Evolutionary conservation across 208 protist species (phyloP).

Genomic region (Leishmania tarentolae): DNA sequence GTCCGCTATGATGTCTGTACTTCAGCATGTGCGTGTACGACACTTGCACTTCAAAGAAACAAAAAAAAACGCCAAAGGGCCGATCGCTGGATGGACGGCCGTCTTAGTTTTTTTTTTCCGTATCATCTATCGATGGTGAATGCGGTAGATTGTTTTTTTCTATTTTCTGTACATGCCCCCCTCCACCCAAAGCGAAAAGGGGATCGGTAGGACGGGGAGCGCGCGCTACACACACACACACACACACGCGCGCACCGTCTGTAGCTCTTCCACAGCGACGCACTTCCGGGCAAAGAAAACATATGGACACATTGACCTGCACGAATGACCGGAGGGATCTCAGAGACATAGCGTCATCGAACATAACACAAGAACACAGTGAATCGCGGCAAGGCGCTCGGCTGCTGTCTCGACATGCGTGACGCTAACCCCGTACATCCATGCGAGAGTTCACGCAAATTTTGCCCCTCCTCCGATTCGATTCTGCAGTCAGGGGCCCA

Average conservation of each 20-base stretch:
- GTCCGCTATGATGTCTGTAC: not conserved
- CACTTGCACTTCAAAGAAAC: not conserved
- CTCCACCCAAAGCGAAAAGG: not conserved
- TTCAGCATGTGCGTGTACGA: not conserved
- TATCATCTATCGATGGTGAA: not conserved
- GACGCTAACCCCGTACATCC: not conserved
- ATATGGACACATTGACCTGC: not conserved
- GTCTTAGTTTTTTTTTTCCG: not conserved
- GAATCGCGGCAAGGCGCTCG: not conserved
- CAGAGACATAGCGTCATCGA: not conserved
- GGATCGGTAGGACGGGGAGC: not conserved
- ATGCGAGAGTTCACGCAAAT: not conserved
- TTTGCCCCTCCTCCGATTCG: not conserved
- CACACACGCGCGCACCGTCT: no score
- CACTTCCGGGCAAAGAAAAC: not conserved
- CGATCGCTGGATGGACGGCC: not conserved
- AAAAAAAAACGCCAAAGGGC: not conserved
- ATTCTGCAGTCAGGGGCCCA: not conserved
- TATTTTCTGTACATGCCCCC: not conserved
- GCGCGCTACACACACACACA: not conserved
- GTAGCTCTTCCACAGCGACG: not conserved
- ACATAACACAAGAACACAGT: not conserved
- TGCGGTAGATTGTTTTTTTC: no score
- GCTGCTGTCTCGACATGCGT: not conserved
- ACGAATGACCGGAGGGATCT: not conserved